Percentiles rank a stretch among this genome's conserved stretches.
Evolutionary conservation across 83 land plant genomes (phyloP).

Genomic region (Thuja plicata): DNA sequence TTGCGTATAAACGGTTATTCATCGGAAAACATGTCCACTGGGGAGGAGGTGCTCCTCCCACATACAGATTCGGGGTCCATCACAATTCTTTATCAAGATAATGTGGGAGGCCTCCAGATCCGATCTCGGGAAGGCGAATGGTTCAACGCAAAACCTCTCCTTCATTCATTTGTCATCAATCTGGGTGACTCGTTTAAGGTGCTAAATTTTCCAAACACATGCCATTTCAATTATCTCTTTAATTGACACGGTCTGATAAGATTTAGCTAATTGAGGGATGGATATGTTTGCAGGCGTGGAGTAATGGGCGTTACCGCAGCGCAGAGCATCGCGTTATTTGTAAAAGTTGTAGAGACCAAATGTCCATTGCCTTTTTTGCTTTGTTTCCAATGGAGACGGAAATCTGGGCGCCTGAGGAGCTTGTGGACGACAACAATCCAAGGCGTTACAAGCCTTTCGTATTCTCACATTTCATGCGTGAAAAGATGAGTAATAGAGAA

Average conservation of each 20-base stretch:
- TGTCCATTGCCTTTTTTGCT: not conserved
- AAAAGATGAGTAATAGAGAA: not conserved
- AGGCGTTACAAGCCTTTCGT: not conserved
- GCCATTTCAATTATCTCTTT: not conserved
- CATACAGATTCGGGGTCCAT: slow-evolving; percentile 26
- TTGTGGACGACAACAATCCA: no score
- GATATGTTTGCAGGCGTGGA: slow-evolving; percentile 8
- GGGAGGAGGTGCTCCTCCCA: slow-evolving; percentile 10
- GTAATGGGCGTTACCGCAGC: not conserved
- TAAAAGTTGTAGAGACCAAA: not conserved
- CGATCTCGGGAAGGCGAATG: slow-evolving; percentile 32
- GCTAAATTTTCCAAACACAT: not conserved
- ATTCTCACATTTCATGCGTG: not conserved
- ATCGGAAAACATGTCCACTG: not conserved
- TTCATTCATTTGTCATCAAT: slow-evolving; percentile 24
- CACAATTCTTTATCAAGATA: slow-evolving; percentile 28
- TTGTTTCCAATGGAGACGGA: not conserved
- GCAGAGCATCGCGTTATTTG: not conserved
- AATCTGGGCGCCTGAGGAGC: not conserved
- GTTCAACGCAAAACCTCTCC: slow-evolving; percentile 19
- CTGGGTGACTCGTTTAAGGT: slow-evolving; percentile 40
- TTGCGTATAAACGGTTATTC: slow-evolving; percentile 29
- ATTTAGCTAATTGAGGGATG: not conserved
- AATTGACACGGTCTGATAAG: no score
- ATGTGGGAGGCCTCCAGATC: slow-evolving; percentile 25